Conservation (phyloP, 805 yeast genomes). For the Metschnikowia proteae region DNA sequence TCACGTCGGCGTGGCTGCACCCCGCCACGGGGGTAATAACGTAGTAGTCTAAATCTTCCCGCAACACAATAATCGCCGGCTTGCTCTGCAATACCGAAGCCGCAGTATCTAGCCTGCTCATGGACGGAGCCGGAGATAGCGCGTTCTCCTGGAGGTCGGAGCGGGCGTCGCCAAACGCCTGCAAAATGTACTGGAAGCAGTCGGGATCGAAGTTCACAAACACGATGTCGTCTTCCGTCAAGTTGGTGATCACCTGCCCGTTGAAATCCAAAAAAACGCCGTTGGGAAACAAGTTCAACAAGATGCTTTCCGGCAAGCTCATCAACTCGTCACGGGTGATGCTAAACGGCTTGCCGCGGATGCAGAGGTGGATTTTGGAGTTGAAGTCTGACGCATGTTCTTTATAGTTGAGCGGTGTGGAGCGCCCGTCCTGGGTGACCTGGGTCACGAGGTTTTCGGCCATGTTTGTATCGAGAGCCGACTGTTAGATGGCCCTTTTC, state of each 20-base stretch:
- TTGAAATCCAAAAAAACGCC: slow-evolving; percentile 78
- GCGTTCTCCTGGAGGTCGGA: slow-evolving; percentile 41
- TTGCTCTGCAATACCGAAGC: slow-evolving; percentile 68
- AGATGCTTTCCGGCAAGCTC: slow-evolving; percentile 86
- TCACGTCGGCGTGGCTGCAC: slow-evolving; percentile 55
- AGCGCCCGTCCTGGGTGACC: slow-evolving; percentile 45
- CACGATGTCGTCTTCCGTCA: slow-evolving; percentile 77
- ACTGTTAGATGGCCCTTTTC: background rate
- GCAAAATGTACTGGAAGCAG: slow-evolving; percentile 81
- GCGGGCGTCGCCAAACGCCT: slow-evolving; percentile 66
- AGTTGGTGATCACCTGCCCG: slow-evolving; percentile 73
- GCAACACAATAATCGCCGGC: slow-evolving; percentile 85
- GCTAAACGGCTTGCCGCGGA: slow-evolving; percentile 69
- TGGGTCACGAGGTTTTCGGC: slow-evolving; percentile 64
- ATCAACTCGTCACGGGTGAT: slow-evolving; percentile 85
- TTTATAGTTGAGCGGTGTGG: slow-evolving; percentile 20
- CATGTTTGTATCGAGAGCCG: slow-evolving; percentile 20
- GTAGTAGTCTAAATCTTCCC: slow-evolving; percentile 93
- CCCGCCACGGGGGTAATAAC: slow-evolving; percentile 75
- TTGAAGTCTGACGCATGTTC: slow-evolving; percentile 42
- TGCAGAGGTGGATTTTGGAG: slow-evolving; percentile 69
- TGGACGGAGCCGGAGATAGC: slow-evolving; percentile 33
- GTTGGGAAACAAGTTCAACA: slow-evolving; percentile 83
- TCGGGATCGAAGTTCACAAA: slow-evolving; percentile 81
- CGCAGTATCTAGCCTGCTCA: slow-evolving; percentile 31